Evolutionary conservation across 495 filamentous ascomycete species (phyloP).

Genomic region (Penicillium ucsense): DNA sequence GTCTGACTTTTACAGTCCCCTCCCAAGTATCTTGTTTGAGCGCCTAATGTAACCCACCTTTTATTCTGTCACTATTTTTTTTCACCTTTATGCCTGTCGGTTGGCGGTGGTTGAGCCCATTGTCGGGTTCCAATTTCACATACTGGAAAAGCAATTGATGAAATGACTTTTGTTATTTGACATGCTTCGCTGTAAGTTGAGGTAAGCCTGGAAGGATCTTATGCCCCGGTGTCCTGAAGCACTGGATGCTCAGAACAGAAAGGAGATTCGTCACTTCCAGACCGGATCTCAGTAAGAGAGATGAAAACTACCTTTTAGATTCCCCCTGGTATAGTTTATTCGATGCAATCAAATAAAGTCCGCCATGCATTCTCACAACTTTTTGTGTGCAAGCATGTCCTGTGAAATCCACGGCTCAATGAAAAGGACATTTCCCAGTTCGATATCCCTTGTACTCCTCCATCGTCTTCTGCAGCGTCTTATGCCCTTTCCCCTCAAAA

Average conservation of each 20-base stretch:
- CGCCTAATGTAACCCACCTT: conserved; percentile 28
- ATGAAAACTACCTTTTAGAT: too few relatives aligned
- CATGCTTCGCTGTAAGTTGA: background rate
- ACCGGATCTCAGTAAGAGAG: too few relatives aligned
- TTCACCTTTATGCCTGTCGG: conserved; percentile 10
- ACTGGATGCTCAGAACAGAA: too few relatives aligned
- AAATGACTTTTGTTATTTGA: conserved; percentile 3
- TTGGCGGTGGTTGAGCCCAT: conserved; percentile 13
- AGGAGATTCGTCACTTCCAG: too few relatives aligned
- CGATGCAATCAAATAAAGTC: too few relatives aligned
- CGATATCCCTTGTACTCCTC: conserved; percentile 33
- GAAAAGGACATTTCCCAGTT: conserved; percentile 47
- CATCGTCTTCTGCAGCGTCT: conserved; percentile 26
- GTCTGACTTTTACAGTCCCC: conserved; percentile 10
- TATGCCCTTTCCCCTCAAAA: conserved; percentile 45
- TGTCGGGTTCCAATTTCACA: conserved; percentile 25
- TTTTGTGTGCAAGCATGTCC: too few relatives aligned
- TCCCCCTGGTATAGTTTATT: too few relatives aligned
- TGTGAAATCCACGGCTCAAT: conserved; percentile 4
- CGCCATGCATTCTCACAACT: too few relatives aligned
- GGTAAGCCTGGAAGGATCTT: too few relatives aligned
- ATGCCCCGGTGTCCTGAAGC: too few relatives aligned
- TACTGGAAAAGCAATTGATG: conserved; percentile 32
- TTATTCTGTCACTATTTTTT: conserved; percentile 35
- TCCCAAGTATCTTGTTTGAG: conserved; percentile 34